Percentiles rank a stretch among this genome's conserved stretches.
phyloP scores from a whole-genome alignment of 805 yeast genomes.

The Metschnikowia henanensis region DNA sequence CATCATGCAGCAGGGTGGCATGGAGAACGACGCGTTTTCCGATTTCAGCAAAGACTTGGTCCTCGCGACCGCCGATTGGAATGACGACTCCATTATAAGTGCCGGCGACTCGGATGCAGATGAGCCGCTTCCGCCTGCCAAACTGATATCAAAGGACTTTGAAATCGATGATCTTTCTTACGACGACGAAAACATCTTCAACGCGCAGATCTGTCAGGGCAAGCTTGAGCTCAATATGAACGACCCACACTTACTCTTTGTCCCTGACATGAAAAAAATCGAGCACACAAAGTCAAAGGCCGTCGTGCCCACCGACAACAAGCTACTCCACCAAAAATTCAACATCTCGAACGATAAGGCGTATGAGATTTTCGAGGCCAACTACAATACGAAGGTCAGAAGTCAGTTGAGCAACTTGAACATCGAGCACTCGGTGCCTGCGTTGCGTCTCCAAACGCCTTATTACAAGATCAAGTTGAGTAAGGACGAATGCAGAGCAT shows the following conservation, averaged over 20 bases:
- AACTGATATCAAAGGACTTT: constrained; percentile 9
- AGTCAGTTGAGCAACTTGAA: constrained; percentile 87
- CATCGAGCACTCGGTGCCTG: constrained; percentile 91
- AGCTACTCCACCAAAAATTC: constrained; percentile 57
- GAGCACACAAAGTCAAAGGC: constrained; percentile 30
- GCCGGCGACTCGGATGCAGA: constrained; percentile 34
- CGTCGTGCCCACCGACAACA: constrained; percentile 53
- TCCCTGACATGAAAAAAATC: constrained; percentile 37
- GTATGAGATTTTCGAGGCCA: constrained; percentile 78
- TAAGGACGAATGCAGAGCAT: constrained; percentile 66
- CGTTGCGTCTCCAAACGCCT: constrained; percentile 84
- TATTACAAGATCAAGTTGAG: constrained; percentile 78
- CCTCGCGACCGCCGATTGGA: constrained; percentile 78
- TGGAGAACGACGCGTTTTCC: constrained; percentile 37
- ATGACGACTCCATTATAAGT: constrained; percentile 60
- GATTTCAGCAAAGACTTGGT: constrained; percentile 54
- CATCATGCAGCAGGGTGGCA: constrained; percentile 33
- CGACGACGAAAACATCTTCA: constrained; percentile 72
- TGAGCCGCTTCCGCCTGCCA: background rate
- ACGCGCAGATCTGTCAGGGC: constrained; percentile 52
- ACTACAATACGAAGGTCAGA: constrained; percentile 88
- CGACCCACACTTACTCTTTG: constrained; percentile 77
- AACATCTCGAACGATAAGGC: constrained; percentile 87
- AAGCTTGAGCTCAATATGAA: constrained; percentile 73
- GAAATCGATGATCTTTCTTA: constrained; percentile 40